Percentiles rank a stretch among this genome's conserved stretches.
Conservation (phyloP, 306 rosid species). For the Pyrus bretschneideri region DNA sequence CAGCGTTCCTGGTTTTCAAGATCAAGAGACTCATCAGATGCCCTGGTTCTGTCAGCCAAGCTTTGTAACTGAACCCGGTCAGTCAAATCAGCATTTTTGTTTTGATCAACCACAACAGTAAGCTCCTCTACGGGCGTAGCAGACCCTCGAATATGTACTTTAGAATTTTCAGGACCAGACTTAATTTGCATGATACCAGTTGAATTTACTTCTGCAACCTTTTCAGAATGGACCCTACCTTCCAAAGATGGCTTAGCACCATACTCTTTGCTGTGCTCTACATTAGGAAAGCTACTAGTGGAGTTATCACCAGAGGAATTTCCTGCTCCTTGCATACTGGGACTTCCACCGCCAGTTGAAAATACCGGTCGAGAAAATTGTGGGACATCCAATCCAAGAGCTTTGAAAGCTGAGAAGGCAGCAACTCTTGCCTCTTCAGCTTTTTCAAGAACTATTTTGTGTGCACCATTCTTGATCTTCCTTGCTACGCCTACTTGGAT, state of each 20-base stretch:
- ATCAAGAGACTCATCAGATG: constrained; percentile 18
- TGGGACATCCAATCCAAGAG: constrained; percentile 81
- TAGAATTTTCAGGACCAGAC: constrained; percentile 27
- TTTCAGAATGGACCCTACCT: constrained; percentile 29
- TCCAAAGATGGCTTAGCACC: constrained; percentile 17
- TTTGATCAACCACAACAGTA: constrained; percentile 20
- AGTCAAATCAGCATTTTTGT: constrained; percentile 24
- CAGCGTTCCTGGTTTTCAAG: constrained; percentile 26
- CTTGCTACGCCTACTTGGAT: constrained; percentile 72
- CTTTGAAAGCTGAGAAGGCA: constrained; percentile 80
- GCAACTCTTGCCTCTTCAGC: constrained; percentile 96
- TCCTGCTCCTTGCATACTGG: constrained; percentile 41
- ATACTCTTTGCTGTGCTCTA: constrained; percentile 12
- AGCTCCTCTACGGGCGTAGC: constrained; percentile 25
- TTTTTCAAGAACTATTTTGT: constrained; percentile 84
- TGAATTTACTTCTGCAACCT: constrained; percentile 34
- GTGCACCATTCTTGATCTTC: constrained; percentile 95
- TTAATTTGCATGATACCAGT: constrained; percentile 17
- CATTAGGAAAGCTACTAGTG: constrained; percentile 34
- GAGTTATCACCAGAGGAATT: constrained; percentile 49
- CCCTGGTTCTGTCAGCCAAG: constrained; percentile 26
- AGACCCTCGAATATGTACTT: constrained; percentile 34
- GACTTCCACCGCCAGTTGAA: constrained; percentile 30
- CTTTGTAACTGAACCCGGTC: constrained; percentile 24
- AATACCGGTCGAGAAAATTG: constrained; percentile 48